Base-by-base conservation (phyloP, 2,329 filamentous ascomycete genomes). In the Fusarium circinatum region DNA sequence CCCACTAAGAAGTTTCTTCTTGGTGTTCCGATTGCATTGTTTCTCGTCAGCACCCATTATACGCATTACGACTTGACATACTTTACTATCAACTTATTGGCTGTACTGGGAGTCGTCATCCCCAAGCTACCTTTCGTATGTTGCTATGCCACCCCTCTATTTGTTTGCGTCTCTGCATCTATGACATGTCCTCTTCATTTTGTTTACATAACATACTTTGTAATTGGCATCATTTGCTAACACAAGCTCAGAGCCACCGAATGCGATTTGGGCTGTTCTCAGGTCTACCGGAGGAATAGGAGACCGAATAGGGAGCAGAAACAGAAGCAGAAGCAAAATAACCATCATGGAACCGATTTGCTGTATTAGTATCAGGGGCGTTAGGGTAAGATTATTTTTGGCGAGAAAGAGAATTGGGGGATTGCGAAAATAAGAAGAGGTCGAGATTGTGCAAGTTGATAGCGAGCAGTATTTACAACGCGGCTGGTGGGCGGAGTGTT, bases 1-100 rank as follows among this genome's bases (percentile, higher is more conserved):
- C 96, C 96, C 8, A 94, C 96, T 75, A 99, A 99, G 88, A 99
- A 99, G 84, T 99, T 99, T 80, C 88, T 99, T 68, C 91, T 98
- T 78, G 94, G 93, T 79, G 96, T 98, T 39, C 96, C 96, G 44
- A 97, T 99, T 78, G 89, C 95, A 74, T 89, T 99, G 73, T 99
- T 99, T 83, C 89, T 99, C 63, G 88, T 98, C 79, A 98, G 96
- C 89, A 99, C 96, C 30, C 96, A 99, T 84, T 99, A 98, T 85
- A 98, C 96, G 52, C 96, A 98, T 84, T 99, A 98, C 87, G 96
- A 98, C 84, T 84, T 98, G 81, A 93, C 94, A 49, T 98, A 98
- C 84, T 99, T 99, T 81, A 94, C 93, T 78, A 96, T 99, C 86
- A 99, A 99, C 86, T 96, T 97, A 82, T 85, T 98, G 79, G 96